These are phyloP conservation scores for Starmerella powellii DNA, from an alignment of 805 yeast genomes.

Conservation along the genomic window DNA sequence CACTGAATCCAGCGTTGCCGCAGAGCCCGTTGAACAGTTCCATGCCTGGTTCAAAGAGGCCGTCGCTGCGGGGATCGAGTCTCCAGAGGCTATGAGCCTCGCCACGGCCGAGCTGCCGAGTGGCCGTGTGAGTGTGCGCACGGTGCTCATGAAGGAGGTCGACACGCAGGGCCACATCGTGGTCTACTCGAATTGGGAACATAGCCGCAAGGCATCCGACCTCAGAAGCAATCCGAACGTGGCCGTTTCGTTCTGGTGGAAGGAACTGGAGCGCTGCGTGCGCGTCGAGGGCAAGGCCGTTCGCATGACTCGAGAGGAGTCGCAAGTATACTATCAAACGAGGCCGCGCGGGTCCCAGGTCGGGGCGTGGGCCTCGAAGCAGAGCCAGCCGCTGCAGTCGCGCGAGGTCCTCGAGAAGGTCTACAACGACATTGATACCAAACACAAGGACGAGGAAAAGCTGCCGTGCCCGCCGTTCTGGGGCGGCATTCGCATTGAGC, in stretches of 20 bases:
- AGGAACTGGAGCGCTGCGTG: constrained; percentile 77
- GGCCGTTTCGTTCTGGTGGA: constrained; percentile 85
- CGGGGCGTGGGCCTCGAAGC: constrained; percentile 97
- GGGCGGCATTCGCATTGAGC: constrained; percentile 89
- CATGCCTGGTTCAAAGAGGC: constrained; percentile 79
- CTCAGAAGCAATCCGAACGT: constrained; percentile 62
- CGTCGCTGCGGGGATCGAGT: constrained; percentile 38
- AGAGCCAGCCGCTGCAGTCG: constrained; percentile 46
- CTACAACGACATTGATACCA: constrained; percentile 39
- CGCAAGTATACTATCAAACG: constrained; percentile 66
- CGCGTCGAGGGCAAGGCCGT: constrained; percentile 82
- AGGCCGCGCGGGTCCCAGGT: constrained; percentile 87
- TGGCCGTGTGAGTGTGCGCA: constrained; percentile 79
- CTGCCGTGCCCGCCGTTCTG: constrained; percentile 88
- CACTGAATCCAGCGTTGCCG: constrained; percentile 63
- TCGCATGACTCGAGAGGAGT: constrained; percentile 57
- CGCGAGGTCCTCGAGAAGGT: constrained; percentile 53
- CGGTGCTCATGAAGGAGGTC: constrained; percentile 78
- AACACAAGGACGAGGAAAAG: constrained; percentile 50
- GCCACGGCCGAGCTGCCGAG: constrained; percentile 80
- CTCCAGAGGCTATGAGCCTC: constrained; percentile 79
- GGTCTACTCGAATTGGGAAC: constrained; percentile 82
- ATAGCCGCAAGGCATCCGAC: constrained; percentile 71
- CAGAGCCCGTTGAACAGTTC: constrained; percentile 46
- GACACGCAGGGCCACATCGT: constrained; percentile 68